Evolutionary conservation across 257 asterid species (phyloP).

Genomic region (Capsicum rhomboideum): DNA sequence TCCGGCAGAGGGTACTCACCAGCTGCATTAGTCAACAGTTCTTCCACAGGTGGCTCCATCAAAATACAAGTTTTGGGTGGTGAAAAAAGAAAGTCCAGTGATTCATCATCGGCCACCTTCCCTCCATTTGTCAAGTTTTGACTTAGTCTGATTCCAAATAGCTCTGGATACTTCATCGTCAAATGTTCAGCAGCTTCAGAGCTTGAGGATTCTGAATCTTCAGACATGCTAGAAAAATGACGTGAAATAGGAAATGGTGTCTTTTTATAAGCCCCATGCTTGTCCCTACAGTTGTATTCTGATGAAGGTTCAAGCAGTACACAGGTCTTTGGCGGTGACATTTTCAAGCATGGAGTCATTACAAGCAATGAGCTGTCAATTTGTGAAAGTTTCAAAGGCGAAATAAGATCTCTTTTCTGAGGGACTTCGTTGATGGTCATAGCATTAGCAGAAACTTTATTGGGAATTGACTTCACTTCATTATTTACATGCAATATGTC

Average conservation of each 20-base stretch:
- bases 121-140: constrained; percentile 25
- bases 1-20: constrained; percentile 14
- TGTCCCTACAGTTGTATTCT: constrained; percentile 33
- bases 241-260: constrained; percentile 53
- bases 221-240: constrained; percentile 24
- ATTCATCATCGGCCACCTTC: constrained; percentile 51
- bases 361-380: constrained; percentile 28
- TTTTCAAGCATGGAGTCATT: constrained; percentile 74
- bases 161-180: constrained; percentile 51
- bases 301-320: constrained; percentile 69
- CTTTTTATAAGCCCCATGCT: constrained; percentile 23
- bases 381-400: constrained; percentile 31
- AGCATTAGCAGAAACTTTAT: constrained; percentile 13
- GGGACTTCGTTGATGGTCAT: constrained; percentile 13
- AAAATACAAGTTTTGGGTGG: constrained; percentile 90
- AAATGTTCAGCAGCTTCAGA: constrained; percentile 31
- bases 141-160: constrained; percentile 42
- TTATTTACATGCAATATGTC: background rate
- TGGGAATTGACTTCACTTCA: constrained; percentile 20
- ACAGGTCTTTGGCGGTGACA: constrained; percentile 89
- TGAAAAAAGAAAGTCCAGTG: constrained; percentile 60
- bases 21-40: constrained; percentile 6
- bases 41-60: constrained; percentile 61
- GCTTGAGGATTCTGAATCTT: constrained; percentile 55
- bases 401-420: constrained; percentile 18